Evolutionary conservation across 805 yeast genomes (phyloP), one percentile per base, ranked within the genome.

Genomic region (Pichia insulana): DNA sequence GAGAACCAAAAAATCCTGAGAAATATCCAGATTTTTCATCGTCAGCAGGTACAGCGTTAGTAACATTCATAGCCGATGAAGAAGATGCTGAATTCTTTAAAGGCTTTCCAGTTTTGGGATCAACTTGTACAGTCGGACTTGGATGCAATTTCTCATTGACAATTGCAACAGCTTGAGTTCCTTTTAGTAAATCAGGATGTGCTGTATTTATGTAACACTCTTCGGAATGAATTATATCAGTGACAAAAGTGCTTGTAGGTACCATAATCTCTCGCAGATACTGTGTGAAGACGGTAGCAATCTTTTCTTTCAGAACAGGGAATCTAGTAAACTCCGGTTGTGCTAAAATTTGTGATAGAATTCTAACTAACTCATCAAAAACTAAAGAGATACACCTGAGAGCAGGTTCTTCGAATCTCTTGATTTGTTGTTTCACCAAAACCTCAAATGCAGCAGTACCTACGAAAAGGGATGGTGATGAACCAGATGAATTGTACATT

Each of bases 381-480:
- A 90, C 84, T 54, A 90, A 75, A 48, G 83, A 78, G 48, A 89
- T 88, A 69, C 97, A 86, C 55, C 95, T 79, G 46, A 85, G 54
- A 3, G 92, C 69, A 11, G 98, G 98, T 55, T 90, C 97, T 65
- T 89, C 96, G 68, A 92, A 87, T 63, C 97, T 78, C 55, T 73
- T 79, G 52, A 90, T 89, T 65, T 87, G 96, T 61, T 87, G 95
- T 64, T 86, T 88, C 37, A 90, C 97, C 48, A 89, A 75, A 16
- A 89, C 95, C 63, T 92, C 98, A 63, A 90, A 90, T 0, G 97
- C 97, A 55, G 87, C 92, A 9, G 97, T 90, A 19, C 97, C 97
- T 47, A 90, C 97, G 67, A 90, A 90, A 55, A 90, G 70, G 5
- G 96, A 85, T 12, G 98, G 97, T 2, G 97, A 80, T 28, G 96